A percentile compares a stretch with the other conserved stretches of the same genome.
Conservation (phyloP, 2,329 filamentous ascomycete genomes). For the Penicillium expansum region DNA sequence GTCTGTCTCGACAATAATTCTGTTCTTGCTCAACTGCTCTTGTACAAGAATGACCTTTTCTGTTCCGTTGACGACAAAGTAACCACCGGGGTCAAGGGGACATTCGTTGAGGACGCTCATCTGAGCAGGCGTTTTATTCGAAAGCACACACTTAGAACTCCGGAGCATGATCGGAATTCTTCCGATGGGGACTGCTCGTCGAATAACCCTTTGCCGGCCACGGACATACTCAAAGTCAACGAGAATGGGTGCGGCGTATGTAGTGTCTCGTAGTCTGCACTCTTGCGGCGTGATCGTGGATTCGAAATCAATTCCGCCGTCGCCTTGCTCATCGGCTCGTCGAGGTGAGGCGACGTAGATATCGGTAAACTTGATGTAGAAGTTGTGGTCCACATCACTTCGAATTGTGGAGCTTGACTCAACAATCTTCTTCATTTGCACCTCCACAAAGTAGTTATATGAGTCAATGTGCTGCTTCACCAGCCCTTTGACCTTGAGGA, state of each 20-base stretch:
- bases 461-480: constrained; percentile 99
- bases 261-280: constrained; percentile 92
- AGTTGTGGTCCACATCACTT: constrained; percentile 88
- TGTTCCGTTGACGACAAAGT: constrained; percentile 96
- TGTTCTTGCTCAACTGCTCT: constrained; percentile 98
- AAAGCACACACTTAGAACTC: constrained; percentile 87
- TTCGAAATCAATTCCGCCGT: constrained; percentile 39
- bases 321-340: constrained; percentile 70
- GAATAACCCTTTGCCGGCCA: constrained; percentile 72
- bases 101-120: constrained; percentile 96
- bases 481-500: constrained; percentile 93
- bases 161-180: constrained; percentile 96
- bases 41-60: constrained; percentile 99
- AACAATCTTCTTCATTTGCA: constrained; percentile 95
- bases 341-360: constrained; percentile 83
- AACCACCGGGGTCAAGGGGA: constrained; percentile 90
- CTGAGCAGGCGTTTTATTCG: constrained; percentile 76
- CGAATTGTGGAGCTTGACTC: constrained; percentile 83
- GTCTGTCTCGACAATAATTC: constrained; percentile 93
- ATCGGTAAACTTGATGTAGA: constrained; percentile 89
- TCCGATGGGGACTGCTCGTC: constrained; percentile 74
- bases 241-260: constrained; percentile 91
- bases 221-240: constrained; percentile 90
- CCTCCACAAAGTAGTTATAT: constrained; percentile 97
- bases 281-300: constrained; percentile 83